Conservation (phyloP, 495 filamentous ascomycete species). For the Daldinia vernicosa region DNA sequence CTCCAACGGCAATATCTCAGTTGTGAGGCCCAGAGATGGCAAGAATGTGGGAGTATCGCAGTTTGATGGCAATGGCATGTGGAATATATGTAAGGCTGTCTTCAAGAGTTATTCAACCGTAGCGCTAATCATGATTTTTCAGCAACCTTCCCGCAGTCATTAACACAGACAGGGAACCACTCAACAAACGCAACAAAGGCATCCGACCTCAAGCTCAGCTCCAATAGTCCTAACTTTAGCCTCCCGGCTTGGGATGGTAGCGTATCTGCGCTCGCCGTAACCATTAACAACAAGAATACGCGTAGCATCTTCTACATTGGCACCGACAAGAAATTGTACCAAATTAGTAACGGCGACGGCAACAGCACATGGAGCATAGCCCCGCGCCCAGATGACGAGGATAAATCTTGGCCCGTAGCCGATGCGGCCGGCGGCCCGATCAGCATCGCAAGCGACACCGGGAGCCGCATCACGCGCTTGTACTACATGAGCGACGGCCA, state of each 20-base stretch:
- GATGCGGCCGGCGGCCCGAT: conserved; percentile 33
- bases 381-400: conserved; percentile 4
- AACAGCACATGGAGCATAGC: conserved; percentile 17
- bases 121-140: conserved; percentile 1
- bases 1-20: conserved; percentile 35
- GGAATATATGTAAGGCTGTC: conserved; percentile 40
- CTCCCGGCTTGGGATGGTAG: conserved; percentile 41
- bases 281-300: conserved; percentile 37
- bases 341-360: conserved; percentile 26
- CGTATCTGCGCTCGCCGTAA: conserved; percentile 32
- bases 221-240: conserved; percentile 10
- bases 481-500: conserved; percentile 40
- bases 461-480: conserved; percentile 26
- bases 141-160: conserved; percentile 42
- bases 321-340: conserved; percentile 37
- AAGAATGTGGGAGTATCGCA: conserved; percentile 40
- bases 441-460: conserved; percentile 35
- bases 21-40: conserved; percentile 37
- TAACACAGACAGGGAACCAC: conserved; percentile 24
- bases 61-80: conserved; percentile 31
- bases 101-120: neutral
- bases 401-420: conserved; percentile 33
- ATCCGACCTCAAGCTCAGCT: conserved; percentile 20
- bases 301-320: conserved; percentile 46
- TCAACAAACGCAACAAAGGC: conserved; percentile 38